Base-by-base conservation (phyloP, 176 grass and related monocot species). In the Paspalum vaginatum region DNA sequence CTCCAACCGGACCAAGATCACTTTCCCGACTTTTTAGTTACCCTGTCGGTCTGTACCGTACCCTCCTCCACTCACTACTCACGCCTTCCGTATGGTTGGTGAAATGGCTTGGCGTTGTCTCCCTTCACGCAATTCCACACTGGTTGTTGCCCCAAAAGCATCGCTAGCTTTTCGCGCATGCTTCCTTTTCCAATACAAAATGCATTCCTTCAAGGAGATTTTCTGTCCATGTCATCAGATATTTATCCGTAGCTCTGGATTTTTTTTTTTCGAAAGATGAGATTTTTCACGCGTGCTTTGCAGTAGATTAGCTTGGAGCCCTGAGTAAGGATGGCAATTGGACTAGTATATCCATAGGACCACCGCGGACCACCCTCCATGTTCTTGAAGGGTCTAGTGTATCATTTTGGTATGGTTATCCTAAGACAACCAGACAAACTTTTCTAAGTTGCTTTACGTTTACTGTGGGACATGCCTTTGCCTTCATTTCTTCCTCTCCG, bases 81-180 rank as follows among this genome's bases (percentile, higher is more conserved):
- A 86, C 88, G 49, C 66, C 66, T 25, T 47, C 83, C 83, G 72
- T 50, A 66, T 89, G 82, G 87, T 78, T 89, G 88, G 88, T 81
- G 65, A 68, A 79, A 80, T 74, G 61, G 53, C 41, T 11, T 24
- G 60, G 57, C 77, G 42, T 83, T 72, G 26, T 15, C 39, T 80
- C 44, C 40, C 72, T 88, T 69, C 69, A 85, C 87, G 65, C 82
- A 77, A 81, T 81, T 81, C 87, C 65, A 71, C 72, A 81, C 72
- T 60, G 75, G 80, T 77, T 72, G 65, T 77, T 53, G 66, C 70
- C 45, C 50, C 70, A 64, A 85, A 79, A 79, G 68, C 48, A 47
- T 22, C 66, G 11, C 61, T 61, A 63, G 50, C 78, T 89, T 89
- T 89, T 82, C 73, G 52, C 82, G 82, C 82, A 65, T 76, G 87